phyloP scores from a whole-genome alignment of 352 stramenopile genomes.

The Phytopythium montanum region DNA sequence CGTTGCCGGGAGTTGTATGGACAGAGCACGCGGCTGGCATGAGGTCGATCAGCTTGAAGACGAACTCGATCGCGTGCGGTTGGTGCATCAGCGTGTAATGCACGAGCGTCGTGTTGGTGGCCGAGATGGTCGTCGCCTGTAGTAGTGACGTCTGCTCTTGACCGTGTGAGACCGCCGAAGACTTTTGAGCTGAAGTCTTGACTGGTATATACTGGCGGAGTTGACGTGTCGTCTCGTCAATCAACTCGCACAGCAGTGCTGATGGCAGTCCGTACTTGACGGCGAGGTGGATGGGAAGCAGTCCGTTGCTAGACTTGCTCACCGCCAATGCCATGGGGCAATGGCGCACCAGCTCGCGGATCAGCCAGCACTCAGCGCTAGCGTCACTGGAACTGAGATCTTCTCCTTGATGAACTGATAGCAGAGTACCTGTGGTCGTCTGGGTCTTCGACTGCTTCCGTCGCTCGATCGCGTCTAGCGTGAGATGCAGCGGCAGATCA shows the following conservation, averaged over 20 bases:
- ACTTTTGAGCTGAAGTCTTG: too few species aligned
- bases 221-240: not conserved
- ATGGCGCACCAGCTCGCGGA: slow-evolving; percentile 13
- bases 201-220: too few species aligned
- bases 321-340: slow-evolving; percentile 19
- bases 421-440: too few species aligned
- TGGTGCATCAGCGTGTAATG: slow-evolving; percentile 59
- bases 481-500: slow-evolving; percentile 49
- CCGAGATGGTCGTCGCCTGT: slow-evolving; percentile 22
- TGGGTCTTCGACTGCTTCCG: slow-evolving; percentile 11
- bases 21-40: slow-evolving; percentile 29
- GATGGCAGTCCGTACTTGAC: slow-evolving; percentile 39
- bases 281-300: slow-evolving; percentile 38
- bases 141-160: slow-evolving; percentile 9
- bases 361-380: slow-evolving; percentile 15
- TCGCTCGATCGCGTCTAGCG: slow-evolving; percentile 36
- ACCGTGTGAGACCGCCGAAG: not conserved
- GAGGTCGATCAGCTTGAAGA: slow-evolving; percentile 25
- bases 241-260: not conserved
- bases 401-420: too few species aligned
- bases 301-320: slow-evolving; percentile 17
- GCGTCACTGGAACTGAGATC: not conserved
- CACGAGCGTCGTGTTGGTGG: slow-evolving; percentile 43
- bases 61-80: slow-evolving; percentile 15
- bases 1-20: slow-evolving; percentile 16